phyloP scores from a whole-genome alignment of 345 rosid genomes.

The Citrus inodora region DNA sequence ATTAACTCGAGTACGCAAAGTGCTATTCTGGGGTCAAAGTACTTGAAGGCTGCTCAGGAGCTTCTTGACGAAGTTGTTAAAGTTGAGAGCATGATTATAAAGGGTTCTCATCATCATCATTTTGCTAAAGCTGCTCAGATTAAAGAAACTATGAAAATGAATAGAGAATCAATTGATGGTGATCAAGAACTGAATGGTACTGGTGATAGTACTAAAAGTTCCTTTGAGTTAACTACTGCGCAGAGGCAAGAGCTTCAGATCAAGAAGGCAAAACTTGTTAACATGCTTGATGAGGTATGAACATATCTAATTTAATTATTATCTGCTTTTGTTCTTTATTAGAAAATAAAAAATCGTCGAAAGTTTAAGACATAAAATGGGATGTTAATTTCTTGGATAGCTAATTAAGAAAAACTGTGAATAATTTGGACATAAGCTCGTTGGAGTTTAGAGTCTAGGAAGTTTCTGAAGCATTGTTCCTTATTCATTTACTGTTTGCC shows the following conservation, averaged over 20 bases:
- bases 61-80: constrained; percentile 65
- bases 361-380: not conserved
- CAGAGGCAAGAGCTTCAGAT: constrained; percentile 61
- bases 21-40: constrained; percentile 45
- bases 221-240: constrained; percentile 37
- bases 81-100: constrained; percentile 30
- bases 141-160: constrained; percentile 23
- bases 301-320: not conserved
- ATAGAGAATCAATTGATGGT: constrained; percentile 22
- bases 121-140: not conserved
- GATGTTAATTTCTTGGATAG: not conserved
- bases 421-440: not conserved
- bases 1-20: constrained; percentile 28
- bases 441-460: not conserved
- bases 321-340: too few relatives aligned
- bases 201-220: constrained; percentile 10
- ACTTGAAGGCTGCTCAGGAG: constrained; percentile 71
- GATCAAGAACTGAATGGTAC: constrained; percentile 18
- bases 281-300: constrained; percentile 66
- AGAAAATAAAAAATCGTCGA: not conserved
- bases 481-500: too few relatives aligned
- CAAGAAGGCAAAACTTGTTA: constrained; percentile 62
- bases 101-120: constrained; percentile 7
- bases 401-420: not conserved
- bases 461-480: too few relatives aligned